These are phyloP conservation scores for Hypoxylon rubiginosum DNA, from an alignment of 2,329 filamentous ascomycete genomes.

Conservation along the genomic window DNA sequence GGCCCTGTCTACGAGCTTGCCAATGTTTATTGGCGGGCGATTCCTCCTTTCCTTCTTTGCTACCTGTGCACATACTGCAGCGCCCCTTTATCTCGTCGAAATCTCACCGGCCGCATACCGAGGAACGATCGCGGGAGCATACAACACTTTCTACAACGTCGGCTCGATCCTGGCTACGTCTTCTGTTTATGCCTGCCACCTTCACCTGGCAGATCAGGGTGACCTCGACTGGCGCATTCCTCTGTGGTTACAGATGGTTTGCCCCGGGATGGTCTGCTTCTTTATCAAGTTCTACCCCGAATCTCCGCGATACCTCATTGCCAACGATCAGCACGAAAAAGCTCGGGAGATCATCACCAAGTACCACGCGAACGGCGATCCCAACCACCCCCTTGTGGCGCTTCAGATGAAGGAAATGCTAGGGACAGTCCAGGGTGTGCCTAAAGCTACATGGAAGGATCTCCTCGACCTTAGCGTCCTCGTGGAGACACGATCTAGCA, in stretches of 20 bases:
- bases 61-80: constrained; percentile 67
- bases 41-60: constrained; percentile 67
- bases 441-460: constrained; percentile 55
- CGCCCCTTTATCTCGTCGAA: constrained; percentile 71
- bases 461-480: constrained; percentile 55
- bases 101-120: constrained; percentile 71
- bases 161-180: constrained; percentile 52
- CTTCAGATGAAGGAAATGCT: constrained; percentile 60
- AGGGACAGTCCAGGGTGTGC: constrained; percentile 51
- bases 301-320: constrained; percentile 54
- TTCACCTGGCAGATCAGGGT: constrained; percentile 45
- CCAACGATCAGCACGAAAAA: constrained; percentile 52
- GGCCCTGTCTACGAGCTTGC: constrained; percentile 58
- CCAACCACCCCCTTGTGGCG: constrained; percentile 55
- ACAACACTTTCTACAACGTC: constrained; percentile 59
- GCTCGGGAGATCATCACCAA: constrained; percentile 56
- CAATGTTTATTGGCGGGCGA: constrained; percentile 65
- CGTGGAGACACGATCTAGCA: constrained; percentile 53
- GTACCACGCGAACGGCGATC: constrained; percentile 60
- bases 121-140: constrained; percentile 69
- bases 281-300: constrained; percentile 54
- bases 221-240: constrained; percentile 53
- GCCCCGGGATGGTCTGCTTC: constrained; percentile 49
- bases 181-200: constrained; percentile 51
- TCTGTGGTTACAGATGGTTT: constrained; percentile 54